Evolutionary conservation across 2,329 filamentous ascomycete genomes (phyloP).

Genomic region (Phialophora chinensis): DNA sequence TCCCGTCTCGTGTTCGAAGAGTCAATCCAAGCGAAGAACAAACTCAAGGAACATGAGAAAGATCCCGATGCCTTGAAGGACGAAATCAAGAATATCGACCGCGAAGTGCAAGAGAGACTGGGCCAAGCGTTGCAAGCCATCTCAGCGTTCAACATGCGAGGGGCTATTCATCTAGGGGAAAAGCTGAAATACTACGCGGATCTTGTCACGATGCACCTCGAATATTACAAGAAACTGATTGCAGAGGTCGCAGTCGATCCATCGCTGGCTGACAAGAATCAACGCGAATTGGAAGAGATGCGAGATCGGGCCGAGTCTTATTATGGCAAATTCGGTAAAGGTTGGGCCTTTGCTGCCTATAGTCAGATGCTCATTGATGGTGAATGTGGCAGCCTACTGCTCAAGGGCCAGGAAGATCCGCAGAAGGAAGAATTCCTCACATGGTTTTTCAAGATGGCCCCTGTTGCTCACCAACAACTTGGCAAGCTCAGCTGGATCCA

Average conservation of each 20-base stretch:
- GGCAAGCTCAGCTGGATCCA: slow-evolving; percentile 94
- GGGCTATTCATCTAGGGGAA: slow-evolving; percentile 66
- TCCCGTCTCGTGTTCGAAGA: slow-evolving; percentile 34
- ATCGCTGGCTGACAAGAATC: slow-evolving; percentile 30
- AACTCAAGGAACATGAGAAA: slow-evolving; percentile 23
- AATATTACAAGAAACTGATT: slow-evolving; percentile 34
- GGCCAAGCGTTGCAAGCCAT: slow-evolving; percentile 29
- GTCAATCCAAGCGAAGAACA: slow-evolving; percentile 30
- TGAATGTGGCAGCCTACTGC: slow-evolving; percentile 71
- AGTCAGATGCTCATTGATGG: slow-evolving; percentile 73
- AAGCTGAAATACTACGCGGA: slow-evolving; percentile 67
- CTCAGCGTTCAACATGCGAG: slow-evolving; percentile 36
- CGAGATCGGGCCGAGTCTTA: slow-evolving; percentile 52
- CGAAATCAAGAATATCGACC: slow-evolving; percentile 27
- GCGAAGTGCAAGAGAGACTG: slow-evolving; percentile 28
- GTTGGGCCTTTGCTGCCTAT: slow-evolving; percentile 74
- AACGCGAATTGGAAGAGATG: slow-evolving; percentile 44
- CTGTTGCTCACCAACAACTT: slow-evolving; percentile 58
- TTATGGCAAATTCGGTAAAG: slow-evolving; percentile 57
- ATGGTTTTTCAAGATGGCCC: slow-evolving; percentile 74
- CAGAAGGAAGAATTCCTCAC: slow-evolving; percentile 75
- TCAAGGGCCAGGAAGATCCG: slow-evolving; percentile 58
- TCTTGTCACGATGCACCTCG: slow-evolving; percentile 55
- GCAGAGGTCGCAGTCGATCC: slow-evolving; percentile 29
- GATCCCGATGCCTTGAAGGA: slow-evolving; percentile 31